Conservation (phyloP, 768 basidiomycete genomes). For the Jaapia argillacea region DNA sequence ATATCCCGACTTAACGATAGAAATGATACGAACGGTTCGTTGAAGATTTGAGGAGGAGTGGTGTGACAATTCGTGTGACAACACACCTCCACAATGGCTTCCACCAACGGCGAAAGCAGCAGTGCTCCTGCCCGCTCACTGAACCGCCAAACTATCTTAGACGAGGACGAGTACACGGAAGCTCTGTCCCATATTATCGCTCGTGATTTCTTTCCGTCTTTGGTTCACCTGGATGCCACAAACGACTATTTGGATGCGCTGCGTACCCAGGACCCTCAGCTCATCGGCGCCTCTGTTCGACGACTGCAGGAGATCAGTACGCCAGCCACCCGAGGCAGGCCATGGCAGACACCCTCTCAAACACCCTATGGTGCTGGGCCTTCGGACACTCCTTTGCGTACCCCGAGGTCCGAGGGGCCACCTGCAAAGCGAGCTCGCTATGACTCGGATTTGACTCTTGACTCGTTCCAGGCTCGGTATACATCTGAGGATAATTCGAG, state of each 20-base stretch:
- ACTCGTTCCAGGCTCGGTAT: slow-evolving; percentile 82
- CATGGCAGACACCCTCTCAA: slow-evolving; percentile 39
- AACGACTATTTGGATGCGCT: slow-evolving; percentile 81
- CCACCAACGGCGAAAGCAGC: slow-evolving; percentile 14
- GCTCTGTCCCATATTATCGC: slow-evolving; percentile 89
- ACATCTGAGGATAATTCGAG: slow-evolving; percentile 98
- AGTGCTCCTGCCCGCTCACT: slow-evolving; percentile 36
- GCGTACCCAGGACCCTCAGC: slow-evolving; percentile 60
- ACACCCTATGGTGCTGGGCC: slow-evolving; percentile 56
- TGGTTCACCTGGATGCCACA: slow-evolving; percentile 82
- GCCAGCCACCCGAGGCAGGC: slow-evolving; percentile 27
- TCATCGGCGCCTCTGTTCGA: slow-evolving; percentile 70
- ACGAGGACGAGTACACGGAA: slow-evolving; percentile 93
- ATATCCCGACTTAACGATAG: neutral
- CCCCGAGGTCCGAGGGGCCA: slow-evolving; percentile 26
- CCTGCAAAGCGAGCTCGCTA: slow-evolving; percentile 48
- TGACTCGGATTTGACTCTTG: slow-evolving; percentile 57
- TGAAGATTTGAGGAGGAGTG: too few relatives aligned
- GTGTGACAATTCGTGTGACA: slow-evolving; percentile 21
- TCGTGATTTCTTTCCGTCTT: slow-evolving; percentile 95
- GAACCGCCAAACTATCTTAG: slow-evolving; percentile 61
- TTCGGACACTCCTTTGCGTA: slow-evolving; percentile 57
- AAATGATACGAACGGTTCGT: neutral
- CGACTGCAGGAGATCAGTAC: slow-evolving; percentile 58
- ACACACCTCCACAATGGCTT: slow-evolving; percentile 17